phyloP scores from a whole-genome alignment of 2,329 filamentous ascomycete species.

The Alternaria incomplexa region DNA sequence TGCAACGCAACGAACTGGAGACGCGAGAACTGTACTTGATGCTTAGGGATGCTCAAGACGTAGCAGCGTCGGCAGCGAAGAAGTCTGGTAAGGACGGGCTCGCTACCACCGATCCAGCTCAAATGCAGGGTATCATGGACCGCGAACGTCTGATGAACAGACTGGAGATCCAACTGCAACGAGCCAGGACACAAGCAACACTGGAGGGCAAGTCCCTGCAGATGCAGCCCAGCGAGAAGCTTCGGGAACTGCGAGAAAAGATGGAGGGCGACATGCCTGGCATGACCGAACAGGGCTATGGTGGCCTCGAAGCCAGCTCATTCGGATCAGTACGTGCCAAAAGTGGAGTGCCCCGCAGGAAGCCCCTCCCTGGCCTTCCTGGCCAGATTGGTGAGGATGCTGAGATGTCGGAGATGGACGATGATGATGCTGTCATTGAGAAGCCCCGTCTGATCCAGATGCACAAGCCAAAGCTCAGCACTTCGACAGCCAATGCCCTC shows the following conservation, averaged over 20 bases:
- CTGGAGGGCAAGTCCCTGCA: slow-evolving; percentile 90
- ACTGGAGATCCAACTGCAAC: slow-evolving; percentile 91
- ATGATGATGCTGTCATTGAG: slow-evolving; percentile 70
- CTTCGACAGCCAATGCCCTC: slow-evolving; percentile 69
- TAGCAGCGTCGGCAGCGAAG: slow-evolving; percentile 85
- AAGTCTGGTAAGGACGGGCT: slow-evolving; percentile 60
- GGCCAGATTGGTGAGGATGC: slow-evolving; percentile 47
- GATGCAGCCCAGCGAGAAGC: slow-evolving; percentile 84
- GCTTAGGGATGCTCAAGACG: slow-evolving; percentile 95
- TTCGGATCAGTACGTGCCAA: slow-evolving; percentile 58
- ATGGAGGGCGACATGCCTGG: slow-evolving; percentile 74
- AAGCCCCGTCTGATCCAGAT: slow-evolving; percentile 81
- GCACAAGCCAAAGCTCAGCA: slow-evolving; percentile 70
- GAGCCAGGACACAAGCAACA: slow-evolving; percentile 97
- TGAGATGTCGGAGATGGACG: slow-evolving; percentile 41
- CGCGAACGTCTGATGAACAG: slow-evolving; percentile 91
- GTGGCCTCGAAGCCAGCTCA: slow-evolving; percentile 71
- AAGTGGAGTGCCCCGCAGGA: slow-evolving; percentile 48
- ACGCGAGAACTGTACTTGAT: slow-evolving; percentile 97
- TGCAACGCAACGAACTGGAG: slow-evolving; percentile 93
- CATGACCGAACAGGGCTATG: slow-evolving; percentile 50
- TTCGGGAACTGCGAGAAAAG: slow-evolving; percentile 89
- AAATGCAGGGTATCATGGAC: slow-evolving; percentile 91
- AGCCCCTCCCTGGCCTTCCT: slow-evolving; percentile 44
- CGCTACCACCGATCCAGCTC: slow-evolving; percentile 70